phyloP scores from a whole-genome alignment of 2,329 filamentous ascomycete genomes.

The Zasmidium cellare region DNA sequence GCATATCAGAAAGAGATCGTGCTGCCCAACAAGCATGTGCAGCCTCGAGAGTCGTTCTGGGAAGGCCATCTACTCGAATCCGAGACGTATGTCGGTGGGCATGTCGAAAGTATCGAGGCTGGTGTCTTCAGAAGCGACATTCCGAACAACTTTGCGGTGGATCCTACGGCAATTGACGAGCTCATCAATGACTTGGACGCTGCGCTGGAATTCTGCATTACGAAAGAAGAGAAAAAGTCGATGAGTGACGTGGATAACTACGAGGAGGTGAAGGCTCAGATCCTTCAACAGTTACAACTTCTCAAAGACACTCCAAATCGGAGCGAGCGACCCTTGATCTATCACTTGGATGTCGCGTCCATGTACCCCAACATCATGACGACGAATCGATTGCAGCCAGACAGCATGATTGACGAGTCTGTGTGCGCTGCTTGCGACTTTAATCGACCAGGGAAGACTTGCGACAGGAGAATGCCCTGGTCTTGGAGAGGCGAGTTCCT shows the following conservation, averaged over 20 bases:
- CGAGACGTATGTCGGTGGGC: constrained; percentile 96
- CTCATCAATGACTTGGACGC: constrained; percentile 82
- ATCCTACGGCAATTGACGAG: constrained; percentile 85
- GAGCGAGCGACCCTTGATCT: constrained; percentile 84
- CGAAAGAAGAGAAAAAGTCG: constrained; percentile 54
- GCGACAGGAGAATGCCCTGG: constrained; percentile 92
- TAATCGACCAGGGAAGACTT: constrained; percentile 95
- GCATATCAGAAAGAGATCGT: constrained; percentile 91
- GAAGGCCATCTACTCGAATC: constrained; percentile 95
- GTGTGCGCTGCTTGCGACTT: constrained; percentile 98
- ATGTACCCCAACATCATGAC: constrained; percentile 99
- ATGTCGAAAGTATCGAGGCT: constrained; percentile 98
- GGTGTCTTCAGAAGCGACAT: constrained; percentile 97
- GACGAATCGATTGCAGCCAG: constrained; percentile 92
- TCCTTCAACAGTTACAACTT: constrained; percentile 66
- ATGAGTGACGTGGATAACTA: constrained; percentile 54
- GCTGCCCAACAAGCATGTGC: constrained; percentile 91
- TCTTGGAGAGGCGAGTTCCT: constrained; percentile 97
- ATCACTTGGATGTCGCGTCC: constrained; percentile 96
- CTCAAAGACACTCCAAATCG: constrained; percentile 83
- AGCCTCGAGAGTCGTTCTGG: constrained; percentile 91
- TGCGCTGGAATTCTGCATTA: constrained; percentile 77
- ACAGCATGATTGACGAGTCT: constrained; percentile 97
- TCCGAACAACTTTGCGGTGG: constrained; percentile 89
- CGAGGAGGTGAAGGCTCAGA: constrained; percentile 73